phyloP scores from a whole-genome alignment of 306 rosid genomes.

The Comarum palustre region DNA sequence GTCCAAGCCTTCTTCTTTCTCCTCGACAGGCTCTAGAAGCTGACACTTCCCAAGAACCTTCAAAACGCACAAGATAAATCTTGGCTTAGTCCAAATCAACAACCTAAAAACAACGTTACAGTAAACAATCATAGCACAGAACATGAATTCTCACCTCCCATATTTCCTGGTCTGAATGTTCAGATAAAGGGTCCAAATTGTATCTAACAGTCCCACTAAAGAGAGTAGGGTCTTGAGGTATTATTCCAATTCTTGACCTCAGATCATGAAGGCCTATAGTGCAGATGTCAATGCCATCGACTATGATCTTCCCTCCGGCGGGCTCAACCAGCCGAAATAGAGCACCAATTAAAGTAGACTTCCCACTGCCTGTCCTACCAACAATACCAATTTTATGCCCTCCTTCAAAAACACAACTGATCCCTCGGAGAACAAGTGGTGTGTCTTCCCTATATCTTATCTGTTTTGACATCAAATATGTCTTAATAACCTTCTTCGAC shows the following conservation, averaged over 20 bases:
- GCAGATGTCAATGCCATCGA: constrained; percentile 68
- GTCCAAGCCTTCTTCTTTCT: constrained; percentile 63
- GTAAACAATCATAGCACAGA: neutral
- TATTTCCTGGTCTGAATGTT: constrained; percentile 56
- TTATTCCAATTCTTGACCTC: constrained; percentile 64
- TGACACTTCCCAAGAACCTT: constrained; percentile 90
- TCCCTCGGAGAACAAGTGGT: constrained; percentile 72
- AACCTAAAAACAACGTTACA: neutral
- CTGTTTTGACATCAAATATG: constrained; percentile 33
- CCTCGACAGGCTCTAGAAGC: constrained; percentile 63
- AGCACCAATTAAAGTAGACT: constrained; percentile 67
- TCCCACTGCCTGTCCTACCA: constrained; percentile 83
- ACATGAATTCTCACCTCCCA: constrained; percentile 59
- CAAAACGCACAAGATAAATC: constrained; percentile 3
- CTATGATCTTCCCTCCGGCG: constrained; percentile 49
- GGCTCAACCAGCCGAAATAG: constrained; percentile 76
- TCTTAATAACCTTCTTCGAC: neutral
- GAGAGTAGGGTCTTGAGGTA: constrained; percentile 91
- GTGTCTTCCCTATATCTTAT: constrained; percentile 51
- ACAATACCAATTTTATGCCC: constrained; percentile 79
- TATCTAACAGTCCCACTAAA: constrained; percentile 71
- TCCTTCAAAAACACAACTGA: constrained; percentile 70
- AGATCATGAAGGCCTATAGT: constrained; percentile 77
- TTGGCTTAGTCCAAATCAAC: neutral
- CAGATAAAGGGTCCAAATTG: constrained; percentile 71